These are phyloP conservation scores for Ceratopteris richardii DNA, from an alignment of 75 land plant genomes.

Conservation along the genomic window DNA sequence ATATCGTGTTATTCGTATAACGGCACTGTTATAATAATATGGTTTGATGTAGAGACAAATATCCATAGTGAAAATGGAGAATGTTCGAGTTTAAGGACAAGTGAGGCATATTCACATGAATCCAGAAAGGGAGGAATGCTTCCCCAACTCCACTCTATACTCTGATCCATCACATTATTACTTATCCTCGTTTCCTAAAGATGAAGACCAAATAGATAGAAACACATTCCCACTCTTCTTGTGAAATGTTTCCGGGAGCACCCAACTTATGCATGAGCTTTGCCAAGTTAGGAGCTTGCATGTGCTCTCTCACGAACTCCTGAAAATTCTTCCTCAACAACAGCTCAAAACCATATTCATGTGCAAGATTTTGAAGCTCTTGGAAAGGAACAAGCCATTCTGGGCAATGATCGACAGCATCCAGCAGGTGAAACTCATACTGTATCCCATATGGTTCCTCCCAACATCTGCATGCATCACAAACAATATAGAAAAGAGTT, in stretches of 20 bases:
- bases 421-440: not conserved
- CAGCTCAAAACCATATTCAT: not conserved
- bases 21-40: no score
- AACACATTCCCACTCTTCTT: slow-evolving; percentile 4
- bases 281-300: not conserved
- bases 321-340: not conserved
- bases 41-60: no score
- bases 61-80: no score
- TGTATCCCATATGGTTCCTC: slow-evolving; percentile 1
- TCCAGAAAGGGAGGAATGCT: no score
- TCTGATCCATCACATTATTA: no score
- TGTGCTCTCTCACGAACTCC: not conserved
- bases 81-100: no score
- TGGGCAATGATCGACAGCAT: slow-evolving; percentile 3
- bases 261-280: slow-evolving; percentile 1
- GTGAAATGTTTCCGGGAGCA: not conserved
- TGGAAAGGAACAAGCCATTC: slow-evolving; percentile 2
- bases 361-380: not conserved
- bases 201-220: not conserved
- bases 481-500: no score
- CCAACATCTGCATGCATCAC: not conserved
- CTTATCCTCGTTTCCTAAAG: not conserved
- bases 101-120: no score
- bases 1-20: no score
- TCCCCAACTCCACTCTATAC: no score